Evolutionary conservation across 495 filamentous ascomycete species (phyloP), one percentile per base, ranked within the genome.

Genomic region (Daldinia bambusicola): DNA sequence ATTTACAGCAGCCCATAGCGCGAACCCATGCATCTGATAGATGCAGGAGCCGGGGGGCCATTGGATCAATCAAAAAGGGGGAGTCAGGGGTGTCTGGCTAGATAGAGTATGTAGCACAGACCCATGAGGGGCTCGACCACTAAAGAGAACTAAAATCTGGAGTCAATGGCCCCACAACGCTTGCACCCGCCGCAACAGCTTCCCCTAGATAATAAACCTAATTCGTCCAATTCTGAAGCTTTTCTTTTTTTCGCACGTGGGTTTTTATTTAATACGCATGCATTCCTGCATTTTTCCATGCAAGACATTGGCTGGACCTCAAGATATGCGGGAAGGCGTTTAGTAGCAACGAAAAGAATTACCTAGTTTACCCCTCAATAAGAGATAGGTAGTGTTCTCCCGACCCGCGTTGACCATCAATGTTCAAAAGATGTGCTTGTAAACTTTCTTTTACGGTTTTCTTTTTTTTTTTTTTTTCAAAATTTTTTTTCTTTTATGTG

Each of bases 11-110:
- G 31, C 40, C 26, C 45, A 34, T 20, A 36, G 34, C 38, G 26
- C 40, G 55, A n/a, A 43, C 52, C 37, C n/a, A 30, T 53, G 55
- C 32, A 34, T 20, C 34, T 57, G 36, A 57, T 22, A 38, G 68
- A 37, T 64, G 48, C 63, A 60, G 48, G 59, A 61, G 6, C 63
- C 32, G 32, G 34, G 45, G 50, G 55, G 22, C 12, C 18, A 37
- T 64, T 67, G 48, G 64, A 34, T 67, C 69, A 68, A 68, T 67
- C 55, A 65, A 72, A 72, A 67, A 64, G 63, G 69, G 64, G 69
- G 53, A 40, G 37, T 14, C 50, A 53, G 50, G 50, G 20, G 58
- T 34, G 43, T 32, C 22, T 22, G 41, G 22, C 34, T 53, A 58
- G 31, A 67, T 58, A 52, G 30, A 43, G 59, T 50, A 59, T 63